Evolutionary conservation across 257 asterid species (phyloP).

Genomic region (Lavandula angustifolia): DNA sequence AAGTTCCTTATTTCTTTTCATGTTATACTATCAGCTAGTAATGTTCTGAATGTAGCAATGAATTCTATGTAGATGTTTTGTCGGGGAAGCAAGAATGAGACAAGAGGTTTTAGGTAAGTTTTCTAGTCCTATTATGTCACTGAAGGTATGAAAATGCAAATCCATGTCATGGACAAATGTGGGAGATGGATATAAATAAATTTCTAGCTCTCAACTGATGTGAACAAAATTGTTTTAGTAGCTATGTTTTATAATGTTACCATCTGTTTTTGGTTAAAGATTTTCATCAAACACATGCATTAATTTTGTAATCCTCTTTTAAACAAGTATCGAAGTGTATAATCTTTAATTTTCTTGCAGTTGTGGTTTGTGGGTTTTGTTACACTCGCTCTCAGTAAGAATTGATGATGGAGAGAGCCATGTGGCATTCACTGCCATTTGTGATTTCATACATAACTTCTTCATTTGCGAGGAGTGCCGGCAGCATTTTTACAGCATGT

Average conservation of each 20-base stretch:
- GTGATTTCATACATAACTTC: conserved; percentile 77
- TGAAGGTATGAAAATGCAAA: conserved; percentile 2
- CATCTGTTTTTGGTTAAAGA: background rate
- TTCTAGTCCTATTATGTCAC: conserved; percentile 17
- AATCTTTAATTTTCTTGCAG: conserved; percentile 50
- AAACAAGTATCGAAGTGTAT: conserved; percentile 6
- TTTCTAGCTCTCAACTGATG: background rate
- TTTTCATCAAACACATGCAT: background rate
- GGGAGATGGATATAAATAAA: background rate
- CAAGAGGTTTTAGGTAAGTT: conserved; percentile 86
- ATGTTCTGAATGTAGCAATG: conserved; percentile 29
- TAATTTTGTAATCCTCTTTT: conserved; percentile 11
- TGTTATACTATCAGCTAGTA: conserved; percentile 26
- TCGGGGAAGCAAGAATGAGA: conserved; percentile 92
- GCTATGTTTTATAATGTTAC: background rate
- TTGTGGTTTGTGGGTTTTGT: conserved; percentile 91
- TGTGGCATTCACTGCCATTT: conserved; percentile 64
- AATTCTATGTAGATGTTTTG: conserved; percentile 72
- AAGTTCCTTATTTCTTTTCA: background rate
- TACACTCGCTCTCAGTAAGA: conserved; percentile 91
- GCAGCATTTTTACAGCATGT: conserved; percentile 80
- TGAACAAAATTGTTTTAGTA: background rate
- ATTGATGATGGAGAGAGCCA: conserved; percentile 84
- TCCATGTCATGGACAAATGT: background rate
- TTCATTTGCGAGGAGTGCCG: conserved; percentile 93